These are phyloP conservation scores for Microthlaspi erraticum DNA, from an alignment of 345 rosid genomes.

Conservation along the genomic window DNA sequence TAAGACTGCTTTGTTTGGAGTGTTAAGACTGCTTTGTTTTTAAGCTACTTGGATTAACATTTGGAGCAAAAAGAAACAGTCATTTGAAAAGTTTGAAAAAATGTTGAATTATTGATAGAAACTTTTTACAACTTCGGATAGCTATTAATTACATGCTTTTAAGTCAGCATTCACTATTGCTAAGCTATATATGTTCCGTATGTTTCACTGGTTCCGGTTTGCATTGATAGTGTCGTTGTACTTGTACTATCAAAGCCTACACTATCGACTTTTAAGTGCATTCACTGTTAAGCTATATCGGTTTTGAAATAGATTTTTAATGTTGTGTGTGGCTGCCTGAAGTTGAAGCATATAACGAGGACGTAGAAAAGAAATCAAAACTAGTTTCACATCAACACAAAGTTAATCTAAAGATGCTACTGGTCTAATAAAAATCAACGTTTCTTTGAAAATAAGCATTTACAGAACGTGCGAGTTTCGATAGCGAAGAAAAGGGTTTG, in stretches of 20 bases:
- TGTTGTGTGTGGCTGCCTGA: neutral
- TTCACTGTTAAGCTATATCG: too few species aligned
- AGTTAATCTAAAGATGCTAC: too few species aligned
- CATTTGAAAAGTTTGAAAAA: neutral
- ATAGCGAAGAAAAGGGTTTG: neutral
- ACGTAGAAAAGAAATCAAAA: too few species aligned
- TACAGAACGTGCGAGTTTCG: too few species aligned
- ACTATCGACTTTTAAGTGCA: too few species aligned
- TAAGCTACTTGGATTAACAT: neutral
- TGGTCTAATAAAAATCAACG: too few species aligned
- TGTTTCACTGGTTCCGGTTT: neutral
- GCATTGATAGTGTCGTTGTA: conserved; percentile 29
- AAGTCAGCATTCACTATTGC: conserved; percentile 14
- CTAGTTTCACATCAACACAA: too few species aligned
- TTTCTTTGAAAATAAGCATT: too few species aligned
- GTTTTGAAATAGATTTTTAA: neutral
- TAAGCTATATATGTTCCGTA: neutral
- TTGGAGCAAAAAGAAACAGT: neutral
- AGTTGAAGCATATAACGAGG: neutral
- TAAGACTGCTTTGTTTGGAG: too few species aligned
- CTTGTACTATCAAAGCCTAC: conserved; percentile 9
- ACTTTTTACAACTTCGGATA: neutral
- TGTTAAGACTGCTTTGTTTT: neutral
- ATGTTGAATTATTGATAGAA: neutral
- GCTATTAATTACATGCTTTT: neutral